Evolutionary conservation across 2,329 filamentous ascomycete genomes (phyloP).

Genomic region (Zymoseptoria passerinii): DNA sequence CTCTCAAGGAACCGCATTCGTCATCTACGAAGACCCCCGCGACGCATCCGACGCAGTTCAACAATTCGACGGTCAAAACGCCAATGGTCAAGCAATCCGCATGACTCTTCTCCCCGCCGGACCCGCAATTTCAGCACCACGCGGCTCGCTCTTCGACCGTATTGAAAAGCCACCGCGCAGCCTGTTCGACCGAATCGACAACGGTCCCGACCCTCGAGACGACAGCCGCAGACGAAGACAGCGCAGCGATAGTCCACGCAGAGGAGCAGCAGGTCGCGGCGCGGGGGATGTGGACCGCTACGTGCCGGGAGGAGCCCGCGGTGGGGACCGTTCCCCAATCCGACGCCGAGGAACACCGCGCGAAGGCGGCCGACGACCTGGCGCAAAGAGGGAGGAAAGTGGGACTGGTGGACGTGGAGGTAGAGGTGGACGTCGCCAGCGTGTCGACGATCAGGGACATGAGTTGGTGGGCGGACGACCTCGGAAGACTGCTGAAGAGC

Average conservation of each 20-base stretch:
- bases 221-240: slow-evolving; percentile 15
- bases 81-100: slow-evolving; percentile 71
- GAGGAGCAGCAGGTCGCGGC: slow-evolving; percentile 44
- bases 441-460: slow-evolving; percentile 41
- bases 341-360: slow-evolving; percentile 42
- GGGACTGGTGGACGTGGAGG: slow-evolving; percentile 34
- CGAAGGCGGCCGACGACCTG: slow-evolving; percentile 41
- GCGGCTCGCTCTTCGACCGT: slow-evolving; percentile 36
- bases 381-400: slow-evolving; percentile 36
- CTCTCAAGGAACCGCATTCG: slow-evolving; percentile 74
- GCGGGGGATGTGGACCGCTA: slow-evolving; percentile 70
- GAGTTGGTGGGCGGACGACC: slow-evolving; percentile 41
- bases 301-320: slow-evolving; percentile 51
- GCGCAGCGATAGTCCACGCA: slow-evolving; percentile 40
- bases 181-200: slow-evolving; percentile 54
- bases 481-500: slow-evolving; percentile 81
- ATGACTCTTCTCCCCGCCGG: slow-evolving; percentile 57
- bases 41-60: slow-evolving; percentile 68
- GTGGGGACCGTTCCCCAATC: slow-evolving; percentile 47
- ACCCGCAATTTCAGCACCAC: slow-evolving; percentile 36
- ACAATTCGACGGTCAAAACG: slow-evolving; percentile 84
- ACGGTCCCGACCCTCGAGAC: slow-evolving; percentile 2
- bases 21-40: slow-evolving; percentile 63
- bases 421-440: slow-evolving; percentile 28
- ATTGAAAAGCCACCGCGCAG: slow-evolving; percentile 47